Base-by-base conservation (phyloP, 1,284 basidiomycete species). In the Calocybe gambosa region DNA sequence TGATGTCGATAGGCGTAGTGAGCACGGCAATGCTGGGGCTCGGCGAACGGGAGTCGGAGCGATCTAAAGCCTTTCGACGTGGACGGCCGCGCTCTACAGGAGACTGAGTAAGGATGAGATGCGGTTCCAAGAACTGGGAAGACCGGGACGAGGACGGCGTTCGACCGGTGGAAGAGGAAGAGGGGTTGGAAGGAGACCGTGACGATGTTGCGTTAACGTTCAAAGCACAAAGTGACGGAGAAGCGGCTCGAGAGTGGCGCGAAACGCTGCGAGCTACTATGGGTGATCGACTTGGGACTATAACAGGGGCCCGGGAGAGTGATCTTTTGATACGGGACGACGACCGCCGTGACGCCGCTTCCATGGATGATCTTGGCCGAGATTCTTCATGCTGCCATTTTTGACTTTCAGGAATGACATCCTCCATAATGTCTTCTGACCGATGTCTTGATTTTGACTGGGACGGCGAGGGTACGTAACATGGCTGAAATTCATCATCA, bases 251-350 rank as follows among this genome's bases (percentile, higher is more conserved):
- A 6, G 62, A 60, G n/a, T 56, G 57, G 16, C 59, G 55, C 9
- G 62, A 63, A 9, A 53, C 50, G 33, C 62, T 58, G 50, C 68
- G 56, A 20, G 63, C 65, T 18, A 52, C 41, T 10, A 57, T 55
- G 36, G 66, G 66, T 3, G 67, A 63, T 39, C 62, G 62, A 2
- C 62, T 61, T 18, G 63, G 15, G 19, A 62, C 1, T 9, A 59
- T 49, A 8, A 62, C 54, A 20, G 75, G 74, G 1, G 68, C 63
- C 15, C 71, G 59, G 12, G 73, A 75, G 36, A 67, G 54, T 1
- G 74, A 75, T 25, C 75, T 67, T 46, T 65, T 54, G 1, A 58
- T 54, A 4, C 68, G 62, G 5, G 69, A 71, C 8, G 61, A 55
- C 7, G 69, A 71, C 19, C 69, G 61, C 3, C 68, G 58, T 2